phyloP scores from a whole-genome alignment of 805 yeast genomes.

The Wickerhamomyces sydowiorum region DNA sequence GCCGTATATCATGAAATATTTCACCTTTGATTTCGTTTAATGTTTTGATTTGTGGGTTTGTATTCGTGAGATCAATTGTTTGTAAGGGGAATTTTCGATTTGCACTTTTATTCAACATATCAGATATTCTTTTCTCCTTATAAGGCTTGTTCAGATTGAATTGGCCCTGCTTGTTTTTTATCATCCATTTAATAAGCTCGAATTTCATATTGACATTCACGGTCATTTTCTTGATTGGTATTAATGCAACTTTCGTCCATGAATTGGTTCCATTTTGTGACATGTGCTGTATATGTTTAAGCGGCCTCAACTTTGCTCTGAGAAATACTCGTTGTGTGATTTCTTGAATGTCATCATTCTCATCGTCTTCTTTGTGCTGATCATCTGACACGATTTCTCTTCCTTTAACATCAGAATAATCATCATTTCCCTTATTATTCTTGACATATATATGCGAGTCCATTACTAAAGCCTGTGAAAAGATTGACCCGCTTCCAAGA shows the following conservation, averaged over 20 bases:
- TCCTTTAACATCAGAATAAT: not conserved
- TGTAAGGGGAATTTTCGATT: constrained; percentile 10
- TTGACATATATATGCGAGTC: not conserved
- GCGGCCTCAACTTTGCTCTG: not conserved
- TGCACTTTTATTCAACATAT: constrained; percentile 13
- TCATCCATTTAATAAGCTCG: constrained; percentile 19
- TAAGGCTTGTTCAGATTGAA: constrained; percentile 16
- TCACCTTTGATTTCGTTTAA: constrained; percentile 12
- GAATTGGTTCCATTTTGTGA: not conserved
- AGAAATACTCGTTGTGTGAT: not conserved
- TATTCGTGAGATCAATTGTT: constrained; percentile 7
- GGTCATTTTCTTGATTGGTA: not conserved
- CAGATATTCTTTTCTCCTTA: constrained; percentile 7
- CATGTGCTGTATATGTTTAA: not conserved
- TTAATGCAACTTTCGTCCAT: not conserved
- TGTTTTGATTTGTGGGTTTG: constrained; percentile 6
- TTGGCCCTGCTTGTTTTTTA: constrained; percentile 3
- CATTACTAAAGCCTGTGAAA: not conserved
- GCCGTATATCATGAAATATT: constrained; percentile 23
- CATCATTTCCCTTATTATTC: not conserved
- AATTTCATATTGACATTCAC: constrained; percentile 5
- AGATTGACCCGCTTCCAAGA: not conserved
- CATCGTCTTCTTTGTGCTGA: too few species aligned
- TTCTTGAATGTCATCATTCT: not conserved
- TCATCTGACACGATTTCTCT: not conserved